Evolutionary conservation across 495 filamentous ascomycete genomes (phyloP).

Genomic region (Tuber borchii): DNA sequence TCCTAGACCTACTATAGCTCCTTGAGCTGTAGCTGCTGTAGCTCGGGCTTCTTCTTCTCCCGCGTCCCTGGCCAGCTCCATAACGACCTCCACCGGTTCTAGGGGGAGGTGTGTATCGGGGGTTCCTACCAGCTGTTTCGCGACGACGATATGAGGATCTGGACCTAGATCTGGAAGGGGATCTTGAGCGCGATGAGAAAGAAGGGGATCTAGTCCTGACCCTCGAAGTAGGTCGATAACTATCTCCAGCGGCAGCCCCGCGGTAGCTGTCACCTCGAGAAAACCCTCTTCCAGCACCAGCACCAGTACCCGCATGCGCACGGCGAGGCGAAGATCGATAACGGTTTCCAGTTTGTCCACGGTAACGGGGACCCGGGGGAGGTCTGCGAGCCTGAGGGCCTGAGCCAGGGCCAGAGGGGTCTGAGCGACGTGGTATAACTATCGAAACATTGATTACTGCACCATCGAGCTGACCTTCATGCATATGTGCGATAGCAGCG

Average conservation of each 20-base stretch:
- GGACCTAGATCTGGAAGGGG: conserved; percentile 38
- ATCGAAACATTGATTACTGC: conserved; percentile 84
- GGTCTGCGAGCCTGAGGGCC: conserved; percentile 42
- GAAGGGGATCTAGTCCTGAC: conserved; percentile 30
- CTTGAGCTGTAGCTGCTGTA: conserved; percentile 56
- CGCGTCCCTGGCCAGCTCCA: conserved; percentile 44
- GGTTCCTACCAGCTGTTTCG: conserved; percentile 42
- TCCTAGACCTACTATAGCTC: conserved; percentile 46
- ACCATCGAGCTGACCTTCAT: conserved; percentile 93
- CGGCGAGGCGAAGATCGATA: conserved; percentile 38
- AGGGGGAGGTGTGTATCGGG: conserved; percentile 49
- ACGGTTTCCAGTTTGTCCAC: conserved; percentile 22
- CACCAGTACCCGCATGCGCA: conserved; percentile 16
- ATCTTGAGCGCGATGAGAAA: conserved; percentile 33
- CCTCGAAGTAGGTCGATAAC: conserved; percentile 36
- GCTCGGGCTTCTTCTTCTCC: conserved; percentile 54
- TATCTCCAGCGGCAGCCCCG: conserved; percentile 36
- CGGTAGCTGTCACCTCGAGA: conserved; percentile 33
- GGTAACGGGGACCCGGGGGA: conserved; percentile 39
- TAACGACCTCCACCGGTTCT: conserved; percentile 47
- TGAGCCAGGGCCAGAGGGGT: conserved; percentile 36
- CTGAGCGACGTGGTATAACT: conserved; percentile 68
- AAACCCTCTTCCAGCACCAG: conserved; percentile 26
- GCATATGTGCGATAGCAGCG: conserved; percentile 90
- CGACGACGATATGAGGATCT: conserved; percentile 51